Evolutionary conservation across 129 eudicot species (phyloP), one percentile per base, ranked within the genome.

Genomic region (Tagetes erecta): DNA sequence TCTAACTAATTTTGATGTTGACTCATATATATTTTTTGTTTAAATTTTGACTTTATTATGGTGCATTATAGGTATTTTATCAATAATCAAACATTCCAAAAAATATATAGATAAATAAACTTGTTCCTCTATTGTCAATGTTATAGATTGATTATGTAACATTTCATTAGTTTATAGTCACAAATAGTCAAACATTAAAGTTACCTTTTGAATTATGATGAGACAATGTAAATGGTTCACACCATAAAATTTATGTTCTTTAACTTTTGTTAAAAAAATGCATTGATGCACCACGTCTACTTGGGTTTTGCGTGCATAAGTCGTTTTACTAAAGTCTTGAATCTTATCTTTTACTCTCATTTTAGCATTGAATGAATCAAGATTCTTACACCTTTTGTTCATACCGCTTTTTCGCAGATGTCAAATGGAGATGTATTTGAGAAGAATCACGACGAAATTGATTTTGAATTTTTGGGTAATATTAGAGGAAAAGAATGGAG

Each of bases 401-500:
- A 38, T 7, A 40, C 51, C 12, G n/a, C 68, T 44, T 78, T 55
- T 50, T 65, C 60, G 72, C 82, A 93, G 98, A 90, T 90, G 98
- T 93, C 98, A 35, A 93, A 93, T 78, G 96, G 86, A 55, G 98
- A 93, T 81, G 83, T 76, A 58, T 93, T 84, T 77, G 91, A 90
- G 79, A 86, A 84, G 71, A 90, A 80, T 79, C 97, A 93, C 75
- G 98, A 93, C 60, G 98, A 93, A 80, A 66, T 93, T 0, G 98
- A 93, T 72, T 90, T 93, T 68, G 98, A 93, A 83, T 93, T 93
- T 76, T 80, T 93, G 87, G 98, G 98, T 2, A 93, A 93, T 64
- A 93, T 93, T 8, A 84, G 98, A 66, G 98, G 97, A 41, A 93
- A 90, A 84, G 85, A 93, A 35, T 93, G 98, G 98, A 87, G 98